These are phyloP conservation scores for Flaveria ramosissima DNA, from an alignment of 129 eudicot species.

Conservation along the genomic window DNA sequence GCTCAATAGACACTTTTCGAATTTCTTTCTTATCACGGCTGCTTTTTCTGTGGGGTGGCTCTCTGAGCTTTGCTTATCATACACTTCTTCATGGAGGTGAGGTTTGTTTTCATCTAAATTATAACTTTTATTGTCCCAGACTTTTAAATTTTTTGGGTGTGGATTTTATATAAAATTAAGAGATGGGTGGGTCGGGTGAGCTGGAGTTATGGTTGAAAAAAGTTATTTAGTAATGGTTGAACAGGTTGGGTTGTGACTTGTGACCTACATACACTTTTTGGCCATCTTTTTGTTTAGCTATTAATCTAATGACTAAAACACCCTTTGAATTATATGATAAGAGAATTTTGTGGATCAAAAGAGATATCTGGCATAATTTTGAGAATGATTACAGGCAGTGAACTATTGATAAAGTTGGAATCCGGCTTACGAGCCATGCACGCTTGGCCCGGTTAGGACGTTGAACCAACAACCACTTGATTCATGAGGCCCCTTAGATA, in stretches of 20 bases:
- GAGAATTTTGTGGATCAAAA: too few relatives aligned
- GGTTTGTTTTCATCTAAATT: constrained; percentile 4
- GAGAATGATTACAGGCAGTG: too few relatives aligned
- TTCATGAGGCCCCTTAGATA: too few relatives aligned
- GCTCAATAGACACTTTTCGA: constrained; percentile 25
- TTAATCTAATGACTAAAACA: too few relatives aligned
- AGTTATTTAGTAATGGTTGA: background rate
- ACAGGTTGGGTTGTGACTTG: background rate
- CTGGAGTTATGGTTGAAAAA: background rate
- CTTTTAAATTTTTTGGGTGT: background rate
- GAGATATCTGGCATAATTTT: too few relatives aligned
- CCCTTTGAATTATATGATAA: too few relatives aligned
- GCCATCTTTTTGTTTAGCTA: too few relatives aligned
- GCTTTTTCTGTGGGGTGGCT: background rate
- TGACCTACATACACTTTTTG: too few relatives aligned
- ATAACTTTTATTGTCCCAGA: background rate
- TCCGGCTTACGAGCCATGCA: too few relatives aligned
- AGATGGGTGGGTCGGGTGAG: background rate
- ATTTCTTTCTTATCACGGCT: background rate
- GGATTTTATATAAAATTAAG: background rate
- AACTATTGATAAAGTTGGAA: too few relatives aligned
- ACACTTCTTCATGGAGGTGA: background rate
- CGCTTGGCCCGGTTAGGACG: too few relatives aligned
- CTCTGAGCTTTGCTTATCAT: background rate
- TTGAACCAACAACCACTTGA: too few relatives aligned